Conservation (phyloP, 2,329 filamentous ascomycete genomes). For the Alternaria alternata region DNA sequence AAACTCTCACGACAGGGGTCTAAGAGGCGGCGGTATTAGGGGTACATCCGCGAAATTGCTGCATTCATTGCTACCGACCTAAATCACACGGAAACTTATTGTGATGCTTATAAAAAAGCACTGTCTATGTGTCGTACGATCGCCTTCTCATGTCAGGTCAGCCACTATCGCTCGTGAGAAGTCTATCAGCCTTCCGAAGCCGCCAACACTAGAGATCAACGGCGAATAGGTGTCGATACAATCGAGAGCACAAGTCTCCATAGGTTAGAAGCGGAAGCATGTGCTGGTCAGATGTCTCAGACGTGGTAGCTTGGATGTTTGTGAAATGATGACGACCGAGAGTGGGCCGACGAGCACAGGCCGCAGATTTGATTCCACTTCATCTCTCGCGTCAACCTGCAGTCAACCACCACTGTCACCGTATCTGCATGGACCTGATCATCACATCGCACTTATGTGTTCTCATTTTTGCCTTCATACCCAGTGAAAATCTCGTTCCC, state of each 20-base stretch:
- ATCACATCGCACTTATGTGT: neutral
- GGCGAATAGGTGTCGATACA: neutral
- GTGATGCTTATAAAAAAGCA: too few relatives aligned
- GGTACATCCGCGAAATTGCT: too few relatives aligned
- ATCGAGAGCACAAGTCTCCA: neutral
- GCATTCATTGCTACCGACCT: too few relatives aligned
- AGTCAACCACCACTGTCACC: neutral
- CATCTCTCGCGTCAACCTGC: constrained; percentile 3
- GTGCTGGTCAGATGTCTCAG: neutral
- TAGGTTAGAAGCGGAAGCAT: neutral
- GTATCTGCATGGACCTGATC: neutral
- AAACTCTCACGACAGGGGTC: too few relatives aligned
- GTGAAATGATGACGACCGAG: neutral
- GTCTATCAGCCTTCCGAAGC: neutral
- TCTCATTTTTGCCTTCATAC: neutral
- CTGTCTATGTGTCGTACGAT: too few relatives aligned
- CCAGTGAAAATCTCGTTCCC: neutral
- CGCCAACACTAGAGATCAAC: neutral
- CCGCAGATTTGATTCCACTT: neutral
- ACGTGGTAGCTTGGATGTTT: neutral
- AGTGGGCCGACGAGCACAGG: neutral
- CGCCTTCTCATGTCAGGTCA: neutral
- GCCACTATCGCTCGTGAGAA: neutral
- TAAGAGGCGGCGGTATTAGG: too few relatives aligned
- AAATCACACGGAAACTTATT: too few relatives aligned